Percentiles rank a stretch among this genome's conserved stretches.
Evolutionary conservation across 352 stramenopile genomes (phyloP).

Genomic region (Globisporangium acanthophoron): DNA sequence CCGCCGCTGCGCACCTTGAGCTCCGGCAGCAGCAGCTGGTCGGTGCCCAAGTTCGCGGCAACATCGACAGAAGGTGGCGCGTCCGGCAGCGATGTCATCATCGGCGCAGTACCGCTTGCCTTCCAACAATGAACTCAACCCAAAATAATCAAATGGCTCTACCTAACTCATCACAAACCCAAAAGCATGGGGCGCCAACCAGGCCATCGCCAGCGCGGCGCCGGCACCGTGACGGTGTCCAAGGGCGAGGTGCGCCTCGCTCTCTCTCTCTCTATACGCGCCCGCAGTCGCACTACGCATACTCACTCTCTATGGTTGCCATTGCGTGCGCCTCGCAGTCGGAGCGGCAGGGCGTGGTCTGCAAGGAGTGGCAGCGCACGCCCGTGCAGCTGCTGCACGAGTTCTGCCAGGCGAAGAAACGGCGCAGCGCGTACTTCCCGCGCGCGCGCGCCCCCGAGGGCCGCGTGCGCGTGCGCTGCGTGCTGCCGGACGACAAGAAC

Average conservation of each 20-base stretch:
- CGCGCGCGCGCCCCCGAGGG: slow-evolving; percentile 34
- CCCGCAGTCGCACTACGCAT: not conserved
- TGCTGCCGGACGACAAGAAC: slow-evolving; percentile 93
- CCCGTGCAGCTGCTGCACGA: slow-evolving; percentile 93
- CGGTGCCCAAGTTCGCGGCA: not conserved
- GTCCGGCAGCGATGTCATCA: not conserved
- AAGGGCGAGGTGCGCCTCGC: slow-evolving; percentile 49
- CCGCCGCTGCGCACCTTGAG: slow-evolving; percentile 10
- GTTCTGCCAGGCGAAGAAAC: slow-evolving; percentile 92
- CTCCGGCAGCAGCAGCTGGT: slow-evolving; percentile 7
- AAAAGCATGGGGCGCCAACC: slow-evolving; percentile 15
- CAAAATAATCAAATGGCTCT: no score
- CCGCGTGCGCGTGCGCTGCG: slow-evolving; percentile 51
- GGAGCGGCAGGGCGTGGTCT: slow-evolving; percentile 77
- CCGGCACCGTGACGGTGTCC: slow-evolving; percentile 83
- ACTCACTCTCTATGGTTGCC: not conserved
- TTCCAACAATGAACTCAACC: not conserved
- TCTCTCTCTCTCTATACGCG: not conserved
- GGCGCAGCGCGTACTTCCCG: slow-evolving; percentile 65
- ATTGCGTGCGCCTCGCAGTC: slow-evolving; percentile 14
- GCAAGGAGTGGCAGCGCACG: slow-evolving; percentile 92
- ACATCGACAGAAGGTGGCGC: not conserved
- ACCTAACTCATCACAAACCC: no score
- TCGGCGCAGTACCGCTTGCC: no score
- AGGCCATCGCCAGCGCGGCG: slow-evolving; percentile 83